phyloP scores from a whole-genome alignment of 257 asterid genomes.

The Solanum piurae region DNA sequence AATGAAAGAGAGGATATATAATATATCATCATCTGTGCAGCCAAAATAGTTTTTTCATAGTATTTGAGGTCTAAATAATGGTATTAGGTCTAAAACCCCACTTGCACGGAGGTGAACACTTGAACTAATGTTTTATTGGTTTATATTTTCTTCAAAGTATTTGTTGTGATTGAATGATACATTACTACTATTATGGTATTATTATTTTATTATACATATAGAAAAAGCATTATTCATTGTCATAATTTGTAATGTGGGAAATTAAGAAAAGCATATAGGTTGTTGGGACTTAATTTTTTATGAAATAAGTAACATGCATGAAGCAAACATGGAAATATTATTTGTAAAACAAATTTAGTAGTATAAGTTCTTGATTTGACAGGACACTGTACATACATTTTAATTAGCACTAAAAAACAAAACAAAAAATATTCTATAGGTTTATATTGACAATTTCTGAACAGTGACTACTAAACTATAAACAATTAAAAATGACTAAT shows the following conservation, averaged over 20 bases:
- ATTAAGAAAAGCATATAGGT: neutral
- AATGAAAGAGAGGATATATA: neutral
- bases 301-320: neutral
- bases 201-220: too few relatives aligned
- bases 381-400: neutral
- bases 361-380: neutral
- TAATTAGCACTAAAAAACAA: neutral
- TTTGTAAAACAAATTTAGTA: neutral
- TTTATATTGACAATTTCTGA: neutral
- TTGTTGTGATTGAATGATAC: neutral
- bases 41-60: neutral
- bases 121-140: neutral
- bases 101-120: neutral
- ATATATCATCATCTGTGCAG: neutral
- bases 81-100: neutral
- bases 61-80: neutral
- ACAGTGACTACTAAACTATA: neutral
- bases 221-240: neutral
- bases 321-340: neutral
- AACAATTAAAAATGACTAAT: neutral
- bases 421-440: neutral
- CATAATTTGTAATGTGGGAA: neutral
- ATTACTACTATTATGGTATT: neutral
- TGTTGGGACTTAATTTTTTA: neutral
- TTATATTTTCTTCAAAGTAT: neutral